Conservation (phyloP, 352 stramenopile genomes). For the Globisporangium paroecandrum region DNA sequence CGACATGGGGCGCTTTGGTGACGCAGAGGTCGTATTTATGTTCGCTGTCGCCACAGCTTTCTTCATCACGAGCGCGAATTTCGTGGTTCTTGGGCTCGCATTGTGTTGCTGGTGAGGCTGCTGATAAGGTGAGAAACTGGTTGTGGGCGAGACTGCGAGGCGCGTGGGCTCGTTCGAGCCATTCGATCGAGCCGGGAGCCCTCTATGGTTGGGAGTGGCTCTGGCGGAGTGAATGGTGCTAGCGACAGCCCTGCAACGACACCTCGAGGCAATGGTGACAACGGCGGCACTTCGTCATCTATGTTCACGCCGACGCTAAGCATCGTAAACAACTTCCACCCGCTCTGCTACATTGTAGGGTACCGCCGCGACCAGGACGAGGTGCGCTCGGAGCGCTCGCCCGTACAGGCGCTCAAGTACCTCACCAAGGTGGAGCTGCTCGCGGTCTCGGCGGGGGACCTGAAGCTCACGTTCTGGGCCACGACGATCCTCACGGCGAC, state of each 20-base stretch:
- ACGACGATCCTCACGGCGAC: conserved; percentile 55
- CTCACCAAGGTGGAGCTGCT: conserved; percentile 55
- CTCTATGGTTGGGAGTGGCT: not conserved
- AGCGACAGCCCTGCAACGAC: not conserved
- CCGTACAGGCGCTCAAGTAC: conserved; percentile 73
- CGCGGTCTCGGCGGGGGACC: conserved; percentile 62
- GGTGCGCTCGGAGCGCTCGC: conserved; percentile 67
- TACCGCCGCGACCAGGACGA: conserved; percentile 79
- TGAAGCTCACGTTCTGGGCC: conserved; percentile 80
- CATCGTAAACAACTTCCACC: conserved; percentile 71
- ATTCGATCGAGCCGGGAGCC: conserved; percentile 6
- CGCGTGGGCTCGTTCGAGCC: not conserved
- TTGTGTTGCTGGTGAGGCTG: not conserved
- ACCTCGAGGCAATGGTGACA: conserved; percentile 8
- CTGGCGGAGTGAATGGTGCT: not conserved
- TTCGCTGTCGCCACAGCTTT: not conserved
- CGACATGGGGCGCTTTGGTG: conserved; percentile 36
- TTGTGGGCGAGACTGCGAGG: not conserved
- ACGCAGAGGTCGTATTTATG: conserved; percentile 3
- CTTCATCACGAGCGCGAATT: conserved; percentile 14
- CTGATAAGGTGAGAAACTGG: not conserved
- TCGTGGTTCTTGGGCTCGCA: conserved; percentile 31
- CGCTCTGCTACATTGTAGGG: conserved; percentile 58
- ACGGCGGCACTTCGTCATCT: not conserved
- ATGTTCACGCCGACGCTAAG: conserved; percentile 41